Evolutionary conservation across 805 yeast species (phyloP), one percentile per base, ranked within the genome.

Genomic region (Tetrapisispora arboricola): DNA sequence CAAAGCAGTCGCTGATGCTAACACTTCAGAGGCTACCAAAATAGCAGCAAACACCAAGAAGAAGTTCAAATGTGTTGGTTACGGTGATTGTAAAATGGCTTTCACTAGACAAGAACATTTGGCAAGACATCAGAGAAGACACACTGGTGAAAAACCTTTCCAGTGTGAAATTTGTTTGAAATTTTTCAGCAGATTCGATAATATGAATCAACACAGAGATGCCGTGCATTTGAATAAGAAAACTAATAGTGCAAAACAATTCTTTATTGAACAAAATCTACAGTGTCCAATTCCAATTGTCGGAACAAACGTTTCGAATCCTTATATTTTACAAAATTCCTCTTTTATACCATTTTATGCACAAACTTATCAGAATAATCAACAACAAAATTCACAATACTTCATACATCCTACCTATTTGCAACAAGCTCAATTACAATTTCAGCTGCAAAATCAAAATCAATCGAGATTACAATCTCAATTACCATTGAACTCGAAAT

Each of bases 91-190:
- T 62, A 67, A 66, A 42, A 88, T 87, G 94, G 75, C 87, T 7
- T 87, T 87, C 61, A 84, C 95, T 2, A 69, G 96, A 38, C 80
- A 90, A 10, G 96, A 88, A 58, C 96, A 88, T 61, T 70, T 87
- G 50, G 94, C 95, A 3, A 70, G 96, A 44, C 96, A 87, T 64
- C 81, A 86, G 41, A 67, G 95, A 43, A 87, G 87, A 52, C 96
- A 87, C 58, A 88, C 96, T 1, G 96, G 96, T 30, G 96, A 87
- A 60, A 68, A 95, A 42, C 96, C 96, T 2, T 87, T 85, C 58
- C 76, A 82, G 38, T 87, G 96, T 60, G 81, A 79, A 32, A 82
- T 80, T 58, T 84, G 94, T 58, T 68, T 77, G 31, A 77, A 87
- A 53, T 73, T 76, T 54, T 87, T 87, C 56, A 78, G 87, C n/a